A percentile compares a stretch with the other conserved stretches of the same genome.
These are phyloP conservation scores for Tephrocybe sp. DNA, from an alignment of 768 basidiomycete genomes.

Conservation along the genomic window DNA sequence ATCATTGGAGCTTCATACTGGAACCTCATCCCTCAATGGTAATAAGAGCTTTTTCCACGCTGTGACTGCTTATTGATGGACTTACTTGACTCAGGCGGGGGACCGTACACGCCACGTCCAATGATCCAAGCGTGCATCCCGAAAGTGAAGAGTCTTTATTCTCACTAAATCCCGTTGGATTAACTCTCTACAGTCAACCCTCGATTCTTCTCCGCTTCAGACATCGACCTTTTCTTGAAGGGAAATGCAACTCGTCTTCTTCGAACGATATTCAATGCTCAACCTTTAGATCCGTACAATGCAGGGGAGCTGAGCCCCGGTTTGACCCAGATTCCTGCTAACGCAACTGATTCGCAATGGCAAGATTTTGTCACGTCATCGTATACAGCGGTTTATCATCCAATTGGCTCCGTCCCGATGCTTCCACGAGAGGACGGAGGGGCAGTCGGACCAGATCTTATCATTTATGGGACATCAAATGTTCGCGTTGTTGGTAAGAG, in stretches of 20 bases:
- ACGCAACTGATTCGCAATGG: slow-evolving; percentile 6
- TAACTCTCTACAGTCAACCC: slow-evolving; percentile 6
- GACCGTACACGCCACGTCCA: slow-evolving; percentile 8
- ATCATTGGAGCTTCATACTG: slow-evolving; percentile 1
- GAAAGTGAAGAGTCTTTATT: neutral
- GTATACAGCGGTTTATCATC: slow-evolving; percentile 6
- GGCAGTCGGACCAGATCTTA: slow-evolving; percentile 14
- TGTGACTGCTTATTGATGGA: neutral
- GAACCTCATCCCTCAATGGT: slow-evolving; percentile 17
- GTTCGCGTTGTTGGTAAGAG: slow-evolving; percentile 13
- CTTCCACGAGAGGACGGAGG: slow-evolving; percentile 12
- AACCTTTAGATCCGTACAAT: slow-evolving; percentile 1
- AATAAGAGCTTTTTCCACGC: neutral
- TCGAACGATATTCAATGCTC: slow-evolving; percentile 9
- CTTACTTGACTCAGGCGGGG: slow-evolving; percentile 2
- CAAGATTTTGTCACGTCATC: slow-evolving; percentile 2
- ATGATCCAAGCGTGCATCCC: slow-evolving; percentile 12
- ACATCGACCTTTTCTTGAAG: slow-evolving; percentile 8
- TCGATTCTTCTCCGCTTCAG: slow-evolving; percentile 1
- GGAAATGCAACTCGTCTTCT: slow-evolving; percentile 11
- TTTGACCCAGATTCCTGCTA: slow-evolving; percentile 1
- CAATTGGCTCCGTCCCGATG: slow-evolving; percentile 14
- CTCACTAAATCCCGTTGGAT: neutral
- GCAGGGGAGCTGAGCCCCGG: slow-evolving; percentile 7
- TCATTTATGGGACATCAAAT: slow-evolving; percentile 14